Evolutionary conservation across 2,329 filamentous ascomycete genomes (phyloP).

Genomic region (Pseudogymnoascus sp.): DNA sequence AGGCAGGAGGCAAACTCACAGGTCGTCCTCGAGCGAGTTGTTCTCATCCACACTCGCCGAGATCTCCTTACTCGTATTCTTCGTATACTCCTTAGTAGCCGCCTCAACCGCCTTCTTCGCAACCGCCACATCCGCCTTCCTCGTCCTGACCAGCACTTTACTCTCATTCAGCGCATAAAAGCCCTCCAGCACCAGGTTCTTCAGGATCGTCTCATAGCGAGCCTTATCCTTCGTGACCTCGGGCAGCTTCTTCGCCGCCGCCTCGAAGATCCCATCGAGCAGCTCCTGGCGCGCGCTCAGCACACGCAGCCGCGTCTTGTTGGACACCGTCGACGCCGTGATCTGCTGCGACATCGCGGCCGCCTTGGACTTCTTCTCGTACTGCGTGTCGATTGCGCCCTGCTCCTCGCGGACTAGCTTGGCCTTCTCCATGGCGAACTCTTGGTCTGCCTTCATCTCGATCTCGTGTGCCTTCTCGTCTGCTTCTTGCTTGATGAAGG

Average conservation of each 20-base stretch:
- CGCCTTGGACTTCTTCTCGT: constrained; percentile 99
- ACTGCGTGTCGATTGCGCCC: constrained; percentile 79
- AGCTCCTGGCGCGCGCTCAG: constrained; percentile 82
- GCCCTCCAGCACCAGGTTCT: constrained; percentile 79
- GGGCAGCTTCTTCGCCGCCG: constrained; percentile 63
- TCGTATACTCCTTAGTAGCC: constrained; percentile 77
- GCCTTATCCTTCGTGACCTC: constrained; percentile 57
- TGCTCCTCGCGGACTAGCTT: constrained; percentile 97
- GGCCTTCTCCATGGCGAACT: constrained; percentile 98
- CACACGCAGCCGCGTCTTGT: constrained; percentile 88
- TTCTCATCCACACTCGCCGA: constrained; percentile 67
- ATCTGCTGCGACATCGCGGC: constrained; percentile 98
- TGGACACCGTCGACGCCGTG: constrained; percentile 88
- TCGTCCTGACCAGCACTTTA: constrained; percentile 63
- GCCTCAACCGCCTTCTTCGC: constrained; percentile 71
- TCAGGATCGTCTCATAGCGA: constrained; percentile 69
- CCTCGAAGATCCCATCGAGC: constrained; percentile 81
- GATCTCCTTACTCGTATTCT: constrained; percentile 61
- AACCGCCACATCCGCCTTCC: constrained; percentile 69
- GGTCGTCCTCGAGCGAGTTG: constrained; percentile 69
- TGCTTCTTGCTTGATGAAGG: constrained; percentile 98
- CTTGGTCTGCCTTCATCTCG: constrained; percentile 95
- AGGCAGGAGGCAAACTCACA: constrained; percentile 49
- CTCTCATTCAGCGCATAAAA: constrained; percentile 80
- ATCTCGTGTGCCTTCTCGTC: constrained; percentile 96